Conservation (phyloP, 352 stramenopile species). For the Phytopythium ostracodes region DNA sequence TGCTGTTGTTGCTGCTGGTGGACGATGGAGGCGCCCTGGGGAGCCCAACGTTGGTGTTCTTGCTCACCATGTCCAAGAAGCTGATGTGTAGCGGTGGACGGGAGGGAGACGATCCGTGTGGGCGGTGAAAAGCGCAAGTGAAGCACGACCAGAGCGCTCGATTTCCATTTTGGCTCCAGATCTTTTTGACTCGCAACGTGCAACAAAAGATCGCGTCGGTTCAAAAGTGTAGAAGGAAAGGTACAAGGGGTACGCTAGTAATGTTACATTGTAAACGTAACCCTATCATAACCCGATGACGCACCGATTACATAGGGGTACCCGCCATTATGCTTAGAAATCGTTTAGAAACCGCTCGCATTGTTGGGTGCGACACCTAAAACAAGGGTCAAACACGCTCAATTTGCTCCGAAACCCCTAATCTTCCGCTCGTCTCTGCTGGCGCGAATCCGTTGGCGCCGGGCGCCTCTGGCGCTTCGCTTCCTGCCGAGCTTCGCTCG, state of each 20-base stretch:
- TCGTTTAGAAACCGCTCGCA: background rate
- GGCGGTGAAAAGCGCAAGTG: background rate
- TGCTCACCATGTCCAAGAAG: background rate
- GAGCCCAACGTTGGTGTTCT: background rate
- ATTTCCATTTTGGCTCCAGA: background rate
- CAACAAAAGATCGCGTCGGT: background rate
- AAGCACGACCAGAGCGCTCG: background rate
- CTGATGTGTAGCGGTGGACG: background rate
- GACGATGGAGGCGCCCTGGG: background rate
- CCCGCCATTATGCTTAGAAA: background rate
- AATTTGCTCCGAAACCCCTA: background rate
- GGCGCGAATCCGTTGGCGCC: slow-evolving; percentile 5
- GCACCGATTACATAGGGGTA: background rate
- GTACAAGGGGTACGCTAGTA: too few relatives aligned
- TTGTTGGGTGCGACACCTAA: background rate
- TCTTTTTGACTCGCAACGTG: background rate
- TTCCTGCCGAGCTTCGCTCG: too few relatives aligned
- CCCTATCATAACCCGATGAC: too few relatives aligned
- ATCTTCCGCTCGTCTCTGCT: too few relatives aligned
- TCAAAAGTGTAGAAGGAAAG: too few relatives aligned
- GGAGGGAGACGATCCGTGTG: background rate
- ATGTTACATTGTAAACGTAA: too few relatives aligned
- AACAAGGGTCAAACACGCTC: background rate
- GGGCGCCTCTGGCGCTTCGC: too few relatives aligned
- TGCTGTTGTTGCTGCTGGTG: background rate